These are phyloP conservation scores for Kodamaea sagamina DNA, from an alignment of 805 yeast species.

Conservation along the genomic window DNA sequence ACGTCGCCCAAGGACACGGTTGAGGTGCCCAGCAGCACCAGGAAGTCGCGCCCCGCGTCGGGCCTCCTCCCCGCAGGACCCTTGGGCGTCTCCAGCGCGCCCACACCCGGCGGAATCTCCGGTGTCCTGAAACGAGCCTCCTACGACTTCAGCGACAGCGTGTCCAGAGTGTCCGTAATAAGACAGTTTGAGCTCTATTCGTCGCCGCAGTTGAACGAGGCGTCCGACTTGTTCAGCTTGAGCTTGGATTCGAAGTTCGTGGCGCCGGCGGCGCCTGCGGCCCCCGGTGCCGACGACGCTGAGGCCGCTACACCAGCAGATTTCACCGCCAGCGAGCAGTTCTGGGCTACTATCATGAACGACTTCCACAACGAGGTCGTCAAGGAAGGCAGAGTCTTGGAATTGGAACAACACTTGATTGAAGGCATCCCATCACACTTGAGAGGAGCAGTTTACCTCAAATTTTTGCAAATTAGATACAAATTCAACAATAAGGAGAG, in stretches of 20 bases:
- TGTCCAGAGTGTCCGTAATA: conserved; percentile 25
- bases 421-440: conserved; percentile 34
- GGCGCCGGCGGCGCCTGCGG: background rate
- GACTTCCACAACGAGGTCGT: conserved; percentile 18
- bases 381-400: conserved; percentile 10
- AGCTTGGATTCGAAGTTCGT: conserved; percentile 9
- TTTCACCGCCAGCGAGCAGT: conserved; percentile 11
- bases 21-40: background rate
- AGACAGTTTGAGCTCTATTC: conserved; percentile 29
- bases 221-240: conserved; percentile 26
- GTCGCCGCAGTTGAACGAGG: conserved; percentile 29
- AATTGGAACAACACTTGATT: conserved; percentile 26
- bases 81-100: background rate
- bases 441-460: conserved; percentile 35
- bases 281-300: background rate
- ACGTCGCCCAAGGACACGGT: too few species aligned
- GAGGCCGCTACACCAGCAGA: conserved; percentile 5
- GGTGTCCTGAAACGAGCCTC: conserved; percentile 12
- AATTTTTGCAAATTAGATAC: conserved; percentile 32
- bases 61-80: background rate
- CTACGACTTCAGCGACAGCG: conserved; percentile 20
- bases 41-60: background rate
- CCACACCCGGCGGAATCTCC: conserved; percentile 11
- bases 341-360: conserved; percentile 23
- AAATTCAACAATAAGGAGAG: conserved; percentile 30